Percentiles rank a stretch among this genome's conserved stretches.
These are phyloP conservation scores for Verticillium nonalfalfae DNA, from an alignment of 2,329 filamentous ascomycete genomes.

Conservation along the genomic window DNA sequence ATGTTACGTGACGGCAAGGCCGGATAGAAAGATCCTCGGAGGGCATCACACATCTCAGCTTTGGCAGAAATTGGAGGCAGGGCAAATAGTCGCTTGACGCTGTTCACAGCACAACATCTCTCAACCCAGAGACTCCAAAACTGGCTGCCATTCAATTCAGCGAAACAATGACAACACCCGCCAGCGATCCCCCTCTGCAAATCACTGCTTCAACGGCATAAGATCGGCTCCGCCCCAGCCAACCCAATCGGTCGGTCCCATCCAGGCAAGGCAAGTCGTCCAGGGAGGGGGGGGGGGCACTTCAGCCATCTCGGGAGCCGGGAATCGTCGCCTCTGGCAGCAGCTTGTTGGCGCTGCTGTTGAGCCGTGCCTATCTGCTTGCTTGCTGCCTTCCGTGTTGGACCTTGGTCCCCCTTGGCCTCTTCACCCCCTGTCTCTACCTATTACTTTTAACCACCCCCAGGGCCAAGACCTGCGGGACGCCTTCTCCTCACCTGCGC, in stretches of 20 bases:
- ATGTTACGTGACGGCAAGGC: no score
- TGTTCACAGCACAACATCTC: no score
- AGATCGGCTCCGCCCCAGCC: not conserved
- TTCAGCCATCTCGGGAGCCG: not conserved
- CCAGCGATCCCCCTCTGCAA: not conserved
- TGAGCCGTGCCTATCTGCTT: not conserved
- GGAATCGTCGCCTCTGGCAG: not conserved
- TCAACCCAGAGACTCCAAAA: no score
- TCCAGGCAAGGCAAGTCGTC: not conserved
- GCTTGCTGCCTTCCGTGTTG: not conserved
- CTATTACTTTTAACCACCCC: not conserved
- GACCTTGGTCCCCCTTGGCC: not conserved
- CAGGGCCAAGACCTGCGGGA: not conserved
- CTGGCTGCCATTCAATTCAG: not conserved
- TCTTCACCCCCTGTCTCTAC: not conserved
- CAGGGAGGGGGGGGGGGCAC: no score
- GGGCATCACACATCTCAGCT: no score
- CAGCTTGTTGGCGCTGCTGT: not conserved
- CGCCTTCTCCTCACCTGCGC: not conserved
- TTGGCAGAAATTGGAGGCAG: no score
- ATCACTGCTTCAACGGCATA: not conserved
- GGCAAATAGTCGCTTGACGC: no score
- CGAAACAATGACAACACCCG: not conserved
- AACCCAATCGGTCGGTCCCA: not conserved
- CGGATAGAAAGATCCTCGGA: no score